These are phyloP conservation scores for Ustilago vetiveriae DNA, from an alignment of 1,284 basidiomycete species.

Conservation along the genomic window DNA sequence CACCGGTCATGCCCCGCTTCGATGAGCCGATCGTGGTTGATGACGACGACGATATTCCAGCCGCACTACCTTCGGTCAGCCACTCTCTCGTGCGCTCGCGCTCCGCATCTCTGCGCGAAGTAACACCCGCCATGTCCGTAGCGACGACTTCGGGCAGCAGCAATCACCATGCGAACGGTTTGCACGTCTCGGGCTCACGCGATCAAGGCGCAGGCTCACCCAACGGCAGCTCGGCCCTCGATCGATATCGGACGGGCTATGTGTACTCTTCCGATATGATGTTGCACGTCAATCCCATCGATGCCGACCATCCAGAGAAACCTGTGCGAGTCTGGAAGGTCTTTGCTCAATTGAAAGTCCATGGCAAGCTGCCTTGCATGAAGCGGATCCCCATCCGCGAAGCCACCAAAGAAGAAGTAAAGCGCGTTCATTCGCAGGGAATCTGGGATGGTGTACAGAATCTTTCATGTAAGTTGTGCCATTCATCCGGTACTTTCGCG, in stretches of 20 bases:
- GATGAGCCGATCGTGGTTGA: slow-evolving; percentile 19
- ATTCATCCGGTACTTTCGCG: too few species aligned
- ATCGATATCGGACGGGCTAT: slow-evolving; percentile 73
- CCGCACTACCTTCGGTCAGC: neutral
- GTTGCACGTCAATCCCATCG: slow-evolving; percentile 73
- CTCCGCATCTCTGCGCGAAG: slow-evolving; percentile 11
- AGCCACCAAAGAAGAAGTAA: slow-evolving; percentile 79
- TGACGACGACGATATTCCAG: slow-evolving; percentile 25
- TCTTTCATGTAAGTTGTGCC: slow-evolving; percentile 77
- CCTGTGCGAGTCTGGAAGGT: slow-evolving; percentile 87
- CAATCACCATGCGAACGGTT: neutral
- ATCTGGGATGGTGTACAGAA: slow-evolving; percentile 89
- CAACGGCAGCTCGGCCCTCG: neutral
- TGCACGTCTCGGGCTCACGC: too few species aligned
- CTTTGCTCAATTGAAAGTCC: slow-evolving; percentile 69
- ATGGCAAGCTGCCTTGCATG: slow-evolving; percentile 73
- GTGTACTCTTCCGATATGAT: slow-evolving; percentile 90
- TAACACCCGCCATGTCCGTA: slow-evolving; percentile 39
- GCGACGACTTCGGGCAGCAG: slow-evolving; percentile 13
- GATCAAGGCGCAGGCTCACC: too few species aligned
- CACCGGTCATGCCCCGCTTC: neutral
- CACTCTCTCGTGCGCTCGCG: slow-evolving; percentile 3
- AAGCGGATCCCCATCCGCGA: slow-evolving; percentile 79
- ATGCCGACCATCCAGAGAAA: slow-evolving; percentile 81
- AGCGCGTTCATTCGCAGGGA: slow-evolving; percentile 86